Base-by-base conservation (phyloP, 768 basidiomycete species). In the Coprinopsis cinerea region DNA sequence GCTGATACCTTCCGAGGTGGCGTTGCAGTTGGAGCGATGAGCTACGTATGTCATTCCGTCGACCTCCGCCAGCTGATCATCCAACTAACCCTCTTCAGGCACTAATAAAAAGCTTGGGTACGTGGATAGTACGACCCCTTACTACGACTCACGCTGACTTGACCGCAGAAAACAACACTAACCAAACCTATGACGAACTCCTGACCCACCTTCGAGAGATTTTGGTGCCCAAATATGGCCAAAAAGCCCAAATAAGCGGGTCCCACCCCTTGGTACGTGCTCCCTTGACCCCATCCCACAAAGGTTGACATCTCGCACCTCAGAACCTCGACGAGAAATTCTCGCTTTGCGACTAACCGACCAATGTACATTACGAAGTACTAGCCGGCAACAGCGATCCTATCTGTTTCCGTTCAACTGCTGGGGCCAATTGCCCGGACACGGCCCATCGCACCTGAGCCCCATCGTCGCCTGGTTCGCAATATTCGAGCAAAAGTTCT, bases 1-100 rank as follows among this genome's bases (percentile, higher is more conserved):
- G 81, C 83, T 0, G 87, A 88, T 59, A 85, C 85, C 1, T 77
- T 78, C 41, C 68, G 75, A 20, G 73, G 71, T 20, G 83, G 83
- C n/a, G 68, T 77, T 4, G 82, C 86, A 0, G 81, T 85, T 4
- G 88, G 88, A 1, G 88, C 87, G 2, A 89, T 89, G 83, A 87
- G 85, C 63, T 73, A 84, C 64, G 86, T 88, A 60, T 40, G 84
- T 68, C 5, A 7, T 27, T 23, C 37, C 48, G n/a, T 9, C 30
- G n/a, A 9, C 9, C 18, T 39, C 18, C 23, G 27, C 51, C 44
- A 14, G 14, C 25, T 11, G 5, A 3, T 14, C 24, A 13, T 40
- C 3, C 24, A 4, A 17, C 18, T 36, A 15, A 27, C 23, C 35
- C 43, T 20, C 34, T 30, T 49, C 41, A 88, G 84, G 85, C 84